Evolutionary conservation across 176 grass and related monocot genomes (phyloP).

Genomic region (Oryza punctata): DNA sequence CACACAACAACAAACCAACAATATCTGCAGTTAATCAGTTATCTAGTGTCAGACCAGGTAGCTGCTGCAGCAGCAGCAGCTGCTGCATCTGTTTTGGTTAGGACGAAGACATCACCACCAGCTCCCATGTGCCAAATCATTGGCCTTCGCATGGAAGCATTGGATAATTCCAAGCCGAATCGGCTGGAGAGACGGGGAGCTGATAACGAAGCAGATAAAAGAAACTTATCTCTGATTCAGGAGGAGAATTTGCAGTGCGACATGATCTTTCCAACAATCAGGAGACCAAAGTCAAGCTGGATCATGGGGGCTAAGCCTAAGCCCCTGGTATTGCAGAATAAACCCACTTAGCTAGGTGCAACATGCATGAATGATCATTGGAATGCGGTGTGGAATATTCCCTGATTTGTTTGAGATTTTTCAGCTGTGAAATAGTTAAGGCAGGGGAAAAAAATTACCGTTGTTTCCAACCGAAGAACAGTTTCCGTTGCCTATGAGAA

Average conservation of each 20-base stretch:
- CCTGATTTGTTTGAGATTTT: neutral
- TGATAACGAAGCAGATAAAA: conserved; percentile 25
- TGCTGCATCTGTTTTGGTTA: conserved; percentile 24
- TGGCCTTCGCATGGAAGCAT: conserved; percentile 31
- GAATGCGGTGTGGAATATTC: conserved; percentile 9
- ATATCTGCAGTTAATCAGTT: neutral
- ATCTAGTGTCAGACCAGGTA: conserved; percentile 20
- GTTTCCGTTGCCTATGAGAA: neutral
- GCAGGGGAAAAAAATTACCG: neutral
- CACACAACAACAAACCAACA: neutral
- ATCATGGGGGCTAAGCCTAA: conserved; percentile 27
- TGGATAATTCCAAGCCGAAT: conserved; percentile 32
- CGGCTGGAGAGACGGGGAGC: neutral
- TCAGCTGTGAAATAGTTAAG: neutral
- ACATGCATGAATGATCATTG: conserved; percentile 22
- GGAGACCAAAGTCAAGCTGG: conserved; percentile 23
- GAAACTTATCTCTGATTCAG: conserved; percentile 12
- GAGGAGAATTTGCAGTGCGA: conserved; percentile 17
- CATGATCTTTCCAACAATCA: conserved; percentile 10
- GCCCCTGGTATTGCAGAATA: neutral
- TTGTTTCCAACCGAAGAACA: neutral
- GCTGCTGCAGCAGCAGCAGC: conserved; percentile 2
- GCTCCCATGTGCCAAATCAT: conserved; percentile 52
- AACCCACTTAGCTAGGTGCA: conserved; percentile 2
- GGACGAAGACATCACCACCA: conserved; percentile 4